These are phyloP conservation scores for Mollisia scopiformis DNA, from an alignment of 2,329 filamentous ascomycete genomes.

Conservation along the genomic window DNA sequence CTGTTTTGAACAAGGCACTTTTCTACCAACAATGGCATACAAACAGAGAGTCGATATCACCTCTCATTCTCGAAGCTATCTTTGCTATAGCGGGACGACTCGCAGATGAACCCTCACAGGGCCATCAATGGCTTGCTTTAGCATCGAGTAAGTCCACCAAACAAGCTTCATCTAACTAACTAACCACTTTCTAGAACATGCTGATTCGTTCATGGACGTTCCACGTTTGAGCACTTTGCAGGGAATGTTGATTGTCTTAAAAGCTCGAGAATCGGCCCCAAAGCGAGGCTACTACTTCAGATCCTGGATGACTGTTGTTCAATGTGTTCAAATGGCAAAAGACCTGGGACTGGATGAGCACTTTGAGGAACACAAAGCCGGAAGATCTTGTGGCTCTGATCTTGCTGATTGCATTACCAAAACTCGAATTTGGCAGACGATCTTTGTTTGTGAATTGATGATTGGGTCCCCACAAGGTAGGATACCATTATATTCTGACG, in stretches of 20 bases:
- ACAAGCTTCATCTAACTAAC: slow-evolving; percentile 21
- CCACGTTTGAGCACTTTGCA: slow-evolving; percentile 90
- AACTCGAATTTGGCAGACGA: slow-evolving; percentile 86
- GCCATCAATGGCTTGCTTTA: slow-evolving; percentile 90
- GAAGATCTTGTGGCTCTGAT: slow-evolving; percentile 68
- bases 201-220: slow-evolving; percentile 91
- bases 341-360: slow-evolving; percentile 91
- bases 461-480: slow-evolving; percentile 91
- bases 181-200: slow-evolving; percentile 66
- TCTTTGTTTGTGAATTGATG: slow-evolving; percentile 88
- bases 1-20: slow-evolving; percentile 79
- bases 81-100: slow-evolving; percentile 88
- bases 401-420: slow-evolving; percentile 80
- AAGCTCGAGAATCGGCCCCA: slow-evolving; percentile 88
- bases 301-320: slow-evolving; percentile 95
- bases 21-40: slow-evolving; percentile 92
- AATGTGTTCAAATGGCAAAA: slow-evolving; percentile 90
- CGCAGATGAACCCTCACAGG: slow-evolving; percentile 80
- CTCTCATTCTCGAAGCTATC: slow-evolving; percentile 84
- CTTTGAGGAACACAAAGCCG: slow-evolving; percentile 74
- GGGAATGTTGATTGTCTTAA: slow-evolving; percentile 83
- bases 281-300: slow-evolving; percentile 96
- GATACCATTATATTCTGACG: slow-evolving; percentile 3
- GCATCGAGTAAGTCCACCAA: slow-evolving; percentile 65
- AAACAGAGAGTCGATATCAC: slow-evolving; percentile 82